phyloP scores from a whole-genome alignment of 768 basidiomycete genomes.

The Leccinum incarnatum region DNA sequence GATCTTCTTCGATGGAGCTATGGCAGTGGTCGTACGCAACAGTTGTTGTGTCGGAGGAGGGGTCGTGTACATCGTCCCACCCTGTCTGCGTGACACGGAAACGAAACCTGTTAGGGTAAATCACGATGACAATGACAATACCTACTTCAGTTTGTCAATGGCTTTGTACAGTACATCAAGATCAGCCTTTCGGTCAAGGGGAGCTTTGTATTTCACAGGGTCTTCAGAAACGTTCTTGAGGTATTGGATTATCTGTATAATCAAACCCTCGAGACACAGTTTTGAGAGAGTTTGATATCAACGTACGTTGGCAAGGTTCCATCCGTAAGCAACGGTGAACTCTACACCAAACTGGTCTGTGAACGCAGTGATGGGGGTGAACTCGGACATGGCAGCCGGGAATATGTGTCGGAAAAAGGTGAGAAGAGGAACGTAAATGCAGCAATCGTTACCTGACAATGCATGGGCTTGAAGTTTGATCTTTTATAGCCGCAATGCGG shows the following conservation, averaged over 20 bases:
- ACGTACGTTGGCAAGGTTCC: not conserved
- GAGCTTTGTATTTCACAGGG: not conserved
- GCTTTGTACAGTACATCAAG: not conserved
- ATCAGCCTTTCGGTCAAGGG: not conserved
- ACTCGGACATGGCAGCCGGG: not conserved
- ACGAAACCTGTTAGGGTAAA: not conserved
- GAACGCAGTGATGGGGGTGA: not conserved
- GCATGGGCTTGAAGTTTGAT: not conserved
- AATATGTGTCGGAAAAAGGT: not conserved
- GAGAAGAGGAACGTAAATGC: not conserved
- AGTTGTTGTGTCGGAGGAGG: not conserved
- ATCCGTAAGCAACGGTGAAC: not conserved
- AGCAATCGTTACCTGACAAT: not conserved
- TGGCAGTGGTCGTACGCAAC: not conserved
- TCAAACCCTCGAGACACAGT: not conserved
- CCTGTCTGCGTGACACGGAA: not conserved
- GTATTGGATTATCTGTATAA: not conserved
- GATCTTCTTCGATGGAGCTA: not conserved
- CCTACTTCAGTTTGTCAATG: not conserved
- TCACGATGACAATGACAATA: too few species aligned
- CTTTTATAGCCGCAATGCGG: not conserved
- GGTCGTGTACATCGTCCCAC: not conserved
- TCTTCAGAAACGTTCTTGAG: not conserved
- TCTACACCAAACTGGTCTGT: not conserved
- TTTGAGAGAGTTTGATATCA: not conserved